Evolutionary conservation across 768 basidiomycete genomes (phyloP), one percentile per base, ranked within the genome.

Genomic region (Russula earlei): DNA sequence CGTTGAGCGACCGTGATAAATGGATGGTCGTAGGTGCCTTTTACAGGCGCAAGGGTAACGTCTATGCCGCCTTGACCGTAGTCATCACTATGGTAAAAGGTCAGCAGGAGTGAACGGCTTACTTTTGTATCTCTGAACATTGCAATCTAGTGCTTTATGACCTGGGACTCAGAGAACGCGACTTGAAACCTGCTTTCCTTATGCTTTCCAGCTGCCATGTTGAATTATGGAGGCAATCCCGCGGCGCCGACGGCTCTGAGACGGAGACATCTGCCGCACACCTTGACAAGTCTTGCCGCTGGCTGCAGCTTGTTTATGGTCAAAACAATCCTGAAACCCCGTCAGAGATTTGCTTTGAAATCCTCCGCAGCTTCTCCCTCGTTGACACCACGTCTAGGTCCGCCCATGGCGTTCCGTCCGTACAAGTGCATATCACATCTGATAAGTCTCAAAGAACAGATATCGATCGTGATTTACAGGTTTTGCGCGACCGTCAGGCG

Each of bases 1-100:
- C 77, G 2, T 66, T 67, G 5, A 74, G 74, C 43, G 79, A 78
- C 58, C 71, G 75, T 47, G 77, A 73, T 27, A 77, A 71, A 56
- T 83, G 81, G 78, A 76, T 83, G 72, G 68, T 75, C 12, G 77
- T 79, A 17, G 80, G 69, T 6, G 78, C 74, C 1, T 71, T 73
- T 59, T 82, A 81, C 67, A 76, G 81, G 46, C 70, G 78, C 22
- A 70, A 61, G 24, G 75, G 76, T n/a, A 74, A 77, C 49, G 63
- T 73, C n/a, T 25, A 50, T 8, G 73, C 75, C 37, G 80, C 80
- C 1, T 67, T 76, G 29, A 63, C 64, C 3, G 74, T 82, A 10
- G 61, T 77, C 25, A 66, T 70, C 20, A 67, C 70, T 22, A 73
- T 83, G 72, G 64, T 81, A 31, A 67, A 77, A 68, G 75, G 81